Evolutionary conservation across 306 rosid species (phyloP).

Genomic region (Fragaria iinumae): DNA sequence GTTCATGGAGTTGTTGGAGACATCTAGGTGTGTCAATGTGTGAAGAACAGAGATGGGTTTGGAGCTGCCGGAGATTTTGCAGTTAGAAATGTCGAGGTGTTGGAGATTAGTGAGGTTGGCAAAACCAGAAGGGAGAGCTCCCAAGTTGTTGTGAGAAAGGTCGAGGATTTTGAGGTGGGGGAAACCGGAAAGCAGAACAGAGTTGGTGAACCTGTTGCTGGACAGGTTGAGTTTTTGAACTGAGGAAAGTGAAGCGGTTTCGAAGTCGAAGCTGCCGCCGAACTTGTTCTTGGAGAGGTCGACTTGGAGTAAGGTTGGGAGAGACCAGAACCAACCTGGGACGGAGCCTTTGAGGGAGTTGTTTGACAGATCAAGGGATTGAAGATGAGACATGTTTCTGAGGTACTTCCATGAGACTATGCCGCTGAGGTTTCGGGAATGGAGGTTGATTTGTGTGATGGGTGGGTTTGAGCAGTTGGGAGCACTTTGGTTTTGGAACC

Average conservation of each 20-base stretch:
- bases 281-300: conserved; percentile 63
- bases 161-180: conserved; percentile 49
- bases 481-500: conserved; percentile 28
- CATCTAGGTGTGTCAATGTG: conserved; percentile 52
- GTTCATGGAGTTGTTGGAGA: conserved; percentile 59
- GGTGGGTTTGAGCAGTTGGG: conserved; percentile 48
- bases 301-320: conserved; percentile 35
- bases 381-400: conserved; percentile 50
- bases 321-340: conserved; percentile 68
- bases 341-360: conserved; percentile 62
- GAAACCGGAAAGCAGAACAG: conserved; percentile 51
- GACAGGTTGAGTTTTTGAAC: conserved; percentile 71
- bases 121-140: conserved; percentile 55
- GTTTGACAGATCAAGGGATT: conserved; percentile 60
- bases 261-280: conserved; percentile 60
- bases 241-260: conserved; percentile 38
- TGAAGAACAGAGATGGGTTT: conserved; percentile 57
- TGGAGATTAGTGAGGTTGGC: conserved; percentile 41
- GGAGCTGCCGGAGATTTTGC: conserved; percentile 52
- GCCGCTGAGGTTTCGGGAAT: conserved; percentile 61
- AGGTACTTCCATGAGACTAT: conserved; percentile 63
- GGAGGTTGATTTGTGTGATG: conserved; percentile 41
- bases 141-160: conserved; percentile 55
- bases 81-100: conserved; percentile 59
- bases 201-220: conserved; percentile 67